A percentile compares a stretch with the other conserved stretches of the same genome.
These are phyloP conservation scores for Pleurotus citrinopileatus DNA, from an alignment of 768 basidiomycete species.

Conservation along the genomic window DNA sequence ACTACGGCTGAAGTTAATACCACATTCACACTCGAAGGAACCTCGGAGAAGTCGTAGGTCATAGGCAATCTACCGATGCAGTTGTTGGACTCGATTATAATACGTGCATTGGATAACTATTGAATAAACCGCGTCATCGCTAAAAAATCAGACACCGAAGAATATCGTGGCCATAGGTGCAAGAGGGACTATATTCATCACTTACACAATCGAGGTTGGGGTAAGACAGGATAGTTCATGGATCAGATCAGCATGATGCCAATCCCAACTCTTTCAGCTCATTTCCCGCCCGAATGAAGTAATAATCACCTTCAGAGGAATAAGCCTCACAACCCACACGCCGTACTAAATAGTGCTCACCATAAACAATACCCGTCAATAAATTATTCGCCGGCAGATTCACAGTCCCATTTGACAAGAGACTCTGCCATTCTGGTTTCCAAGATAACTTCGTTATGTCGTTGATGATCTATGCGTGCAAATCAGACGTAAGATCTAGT, in stretches of 20 bases:
- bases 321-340: not conserved
- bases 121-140: too few species aligned
- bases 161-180: too few species aligned
- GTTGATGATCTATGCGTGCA: conserved; percentile 35
- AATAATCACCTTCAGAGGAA: conserved; percentile 38
- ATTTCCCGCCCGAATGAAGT: conserved; percentile 39
- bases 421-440: conserved; percentile 59
- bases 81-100: not conserved
- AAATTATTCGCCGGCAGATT: conserved; percentile 54
- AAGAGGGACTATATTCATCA: too few species aligned
- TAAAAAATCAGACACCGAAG: too few species aligned
- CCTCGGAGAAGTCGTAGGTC: too few species aligned
- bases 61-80: not conserved
- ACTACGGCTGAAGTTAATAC: conserved; percentile 50
- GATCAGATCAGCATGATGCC: conserved; percentile 17
- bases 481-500: not conserved
- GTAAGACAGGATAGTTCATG: not conserved
- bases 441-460: conserved; percentile 52
- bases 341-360: conserved; percentile 23
- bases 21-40: too few species aligned
- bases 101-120: not conserved
- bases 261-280: conserved; percentile 32
- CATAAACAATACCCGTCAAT: conserved; percentile 60
- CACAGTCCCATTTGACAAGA: conserved; percentile 65
- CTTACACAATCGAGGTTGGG: too few species aligned